Evolutionary conservation across 208 protist species (phyloP), one percentile per base, ranked within the genome.

Genomic region (Herpetomonas tarakana): DNA sequence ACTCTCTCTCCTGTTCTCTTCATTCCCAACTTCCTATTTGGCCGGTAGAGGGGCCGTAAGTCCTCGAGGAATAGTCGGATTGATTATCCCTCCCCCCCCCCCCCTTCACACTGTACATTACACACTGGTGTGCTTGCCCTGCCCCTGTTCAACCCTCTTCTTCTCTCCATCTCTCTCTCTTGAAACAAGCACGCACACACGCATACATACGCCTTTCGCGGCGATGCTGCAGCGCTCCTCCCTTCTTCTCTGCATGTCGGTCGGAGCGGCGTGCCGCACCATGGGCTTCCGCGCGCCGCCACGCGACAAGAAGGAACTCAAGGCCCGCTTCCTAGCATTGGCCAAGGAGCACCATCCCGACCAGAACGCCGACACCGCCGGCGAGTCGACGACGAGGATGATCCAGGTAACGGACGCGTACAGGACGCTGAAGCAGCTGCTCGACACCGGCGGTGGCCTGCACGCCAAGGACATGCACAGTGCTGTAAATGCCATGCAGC

Each of bases 341-440:
- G 77, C 82, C 2, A 88, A 89, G 58, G 71, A 81, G 47, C 62
- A 77, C 44, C 88, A 94, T 57, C 88, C 88, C 0, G 88, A 94
- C 60, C 68, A 86, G 46, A 65, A 83, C 58, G 51, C 58, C 3
- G 46, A 56, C 30, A 51, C 71, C 14, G 72, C 60, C n/a, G 71
- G 65, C 57, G 70, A 52, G 3, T 71, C 80, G 0, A 80, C 77
- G 7, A 66, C 67, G 16, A 29, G 52, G 6, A 93, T 93, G 86
- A 62, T 71, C 2, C 54, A 75, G 56, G 68, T 93, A 7, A 88
- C 83, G 11, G 78, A 86, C 46, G 86, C 86, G 18, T 93, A 88
- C 61, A 76, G 63, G 41, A 81, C 74, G 9, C 64, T 93, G 0
- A 81, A 82, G 52, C 66, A 68, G 22, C 65, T 92, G 19, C 29